Base-by-base conservation (phyloP, 2,329 filamentous ascomycete genomes). In the Incumbomyces delicatus region DNA sequence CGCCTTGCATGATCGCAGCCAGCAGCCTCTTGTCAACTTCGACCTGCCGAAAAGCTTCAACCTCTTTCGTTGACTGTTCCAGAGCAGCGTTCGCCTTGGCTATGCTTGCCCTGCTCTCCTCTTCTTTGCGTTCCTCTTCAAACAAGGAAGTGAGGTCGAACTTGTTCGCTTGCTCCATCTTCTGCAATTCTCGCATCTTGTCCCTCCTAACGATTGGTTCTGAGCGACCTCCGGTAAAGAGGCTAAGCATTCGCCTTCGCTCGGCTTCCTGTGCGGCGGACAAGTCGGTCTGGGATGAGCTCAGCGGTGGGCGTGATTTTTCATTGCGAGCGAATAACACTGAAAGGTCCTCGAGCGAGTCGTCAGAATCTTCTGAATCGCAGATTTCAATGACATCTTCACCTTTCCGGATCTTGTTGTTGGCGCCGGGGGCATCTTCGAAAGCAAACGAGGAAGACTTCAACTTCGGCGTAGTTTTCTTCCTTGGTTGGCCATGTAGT, bases 311-410 rank as follows among this genome's bases (percentile, higher is more conserved):
- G 3, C 14, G 38, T 27, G 44, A 50, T 27, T 53, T 49, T 12
- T 54, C 47, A 17, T 62, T 59, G 31, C 50, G 57, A 16, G 57
- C 55, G 13, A 75, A 58, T 1, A 82, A 61, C 36, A 75, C 70
- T 4, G 75, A 72, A 12, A 82, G 69, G 22, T 75, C 72, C 49
- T 74, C 73, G 16, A 78, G 58, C 0, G 81, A 82, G 22, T 73
- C 74, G 14, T 75, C 75, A n/a, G 85, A 83, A 8, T 83, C 82
- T 57, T 89, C 85, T 0, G 85, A 88, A 45, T 77, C 81, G 38
- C 73, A 73, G 34, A 89, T 69, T 20, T 49, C 57, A 2, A 73
- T 61, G 46, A 72, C 63, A 44, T 71, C 61, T 2, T 76, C 76
- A 55, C 74, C 67, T 48, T 69, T 83, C 46, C 82, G 67, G 11